Percentiles rank a stretch among this genome's conserved stretches.
phyloP scores from a whole-genome alignment of 345 rosid genomes.

The Cardamine resedifolia region DNA sequence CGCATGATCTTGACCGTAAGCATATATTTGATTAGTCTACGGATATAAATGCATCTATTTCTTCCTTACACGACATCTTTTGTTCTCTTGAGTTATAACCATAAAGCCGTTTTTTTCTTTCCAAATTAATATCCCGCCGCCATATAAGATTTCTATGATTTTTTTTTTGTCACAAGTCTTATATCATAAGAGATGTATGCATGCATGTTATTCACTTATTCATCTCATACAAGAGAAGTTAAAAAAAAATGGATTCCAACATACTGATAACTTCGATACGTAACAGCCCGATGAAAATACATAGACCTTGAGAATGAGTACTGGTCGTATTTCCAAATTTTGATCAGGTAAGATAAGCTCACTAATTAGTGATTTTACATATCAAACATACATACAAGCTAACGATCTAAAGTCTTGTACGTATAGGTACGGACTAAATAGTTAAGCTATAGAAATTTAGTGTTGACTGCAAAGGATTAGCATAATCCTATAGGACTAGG shows the following conservation, averaged over 20 bases:
- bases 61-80: conserved; percentile 18
- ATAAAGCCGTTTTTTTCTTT: not conserved
- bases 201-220: not conserved
- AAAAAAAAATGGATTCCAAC: not conserved
- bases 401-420: conserved; percentile 22
- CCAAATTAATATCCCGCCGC: conserved; percentile 3
- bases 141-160: not conserved
- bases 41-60: not conserved
- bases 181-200: not conserved
- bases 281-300: not conserved
- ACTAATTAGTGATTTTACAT: conserved; percentile 20
- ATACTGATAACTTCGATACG: not conserved
- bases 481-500: conserved; percentile 34
- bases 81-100: not conserved
- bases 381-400: conserved; percentile 21
- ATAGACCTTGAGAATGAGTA: not conserved
- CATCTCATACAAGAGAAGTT: not conserved
- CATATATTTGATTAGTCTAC: conserved; percentile 6
- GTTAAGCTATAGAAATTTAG: conserved; percentile 16
- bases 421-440: conserved; percentile 19
- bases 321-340: not conserved
- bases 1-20: conserved; percentile 27
- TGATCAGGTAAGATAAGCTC: conserved; percentile 4
- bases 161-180: not conserved
- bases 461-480: conserved; percentile 2